phyloP scores from a whole-genome alignment of 2,329 filamentous ascomycete genomes.

The Fusarium torreyae region DNA sequence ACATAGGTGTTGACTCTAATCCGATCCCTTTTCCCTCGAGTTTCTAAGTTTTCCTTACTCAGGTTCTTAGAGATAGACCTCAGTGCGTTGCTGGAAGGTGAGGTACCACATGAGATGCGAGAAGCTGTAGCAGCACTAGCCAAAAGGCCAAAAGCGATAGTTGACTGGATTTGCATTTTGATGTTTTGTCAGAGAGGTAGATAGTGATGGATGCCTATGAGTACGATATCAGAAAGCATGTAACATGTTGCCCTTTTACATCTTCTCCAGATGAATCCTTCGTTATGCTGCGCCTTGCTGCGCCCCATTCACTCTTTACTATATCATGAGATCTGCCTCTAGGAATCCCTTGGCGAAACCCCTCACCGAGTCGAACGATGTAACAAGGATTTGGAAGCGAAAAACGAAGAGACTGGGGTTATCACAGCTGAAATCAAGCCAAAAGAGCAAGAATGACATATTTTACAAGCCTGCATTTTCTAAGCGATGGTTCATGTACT shows the following conservation, averaged over 20 bases:
- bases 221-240: rapidly evolving
- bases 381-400: not conserved
- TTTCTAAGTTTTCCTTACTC: not conserved
- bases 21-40: not conserved
- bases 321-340: too few species aligned
- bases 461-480: too few species aligned
- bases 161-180: slow-evolving; percentile 16
- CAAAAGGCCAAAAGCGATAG: slow-evolving; percentile 12
- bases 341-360: not conserved
- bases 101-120: slow-evolving; percentile 8
- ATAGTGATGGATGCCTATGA: rapidly evolving
- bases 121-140: not conserved
- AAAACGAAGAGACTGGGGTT: not conserved
- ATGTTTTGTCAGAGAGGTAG: not conserved
- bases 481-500: too few species aligned
- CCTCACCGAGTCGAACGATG: not conserved
- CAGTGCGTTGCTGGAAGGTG: not conserved
- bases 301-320: too few species aligned
- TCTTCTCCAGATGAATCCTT: not conserved
- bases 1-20: slow-evolving; percentile 31
- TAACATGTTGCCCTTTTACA: not conserved
- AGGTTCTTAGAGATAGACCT: not conserved
- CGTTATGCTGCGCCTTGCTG: not conserved
- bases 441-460: too few species aligned
- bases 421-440: too few species aligned